phyloP scores from a whole-genome alignment of 2,329 filamentous ascomycete genomes.

The Aspergillus cejpii region DNA sequence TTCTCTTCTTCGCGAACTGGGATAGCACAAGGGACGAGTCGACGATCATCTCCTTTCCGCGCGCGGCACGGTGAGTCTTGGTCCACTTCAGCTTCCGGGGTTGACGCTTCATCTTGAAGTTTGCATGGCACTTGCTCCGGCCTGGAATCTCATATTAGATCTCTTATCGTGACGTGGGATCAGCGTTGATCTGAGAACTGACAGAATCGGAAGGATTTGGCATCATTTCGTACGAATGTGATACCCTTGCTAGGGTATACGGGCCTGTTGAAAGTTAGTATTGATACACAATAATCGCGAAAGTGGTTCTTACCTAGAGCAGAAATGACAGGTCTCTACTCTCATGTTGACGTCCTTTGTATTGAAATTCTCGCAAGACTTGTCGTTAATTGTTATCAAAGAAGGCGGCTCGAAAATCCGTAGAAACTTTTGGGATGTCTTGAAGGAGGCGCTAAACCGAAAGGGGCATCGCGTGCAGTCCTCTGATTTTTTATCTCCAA shows the following conservation, averaged over 20 bases:
- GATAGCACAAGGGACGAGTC: constrained; percentile 68
- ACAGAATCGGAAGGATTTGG: constrained; percentile 55
- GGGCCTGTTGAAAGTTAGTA: constrained; percentile 41
- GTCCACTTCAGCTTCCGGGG: constrained; percentile 96
- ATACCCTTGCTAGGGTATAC: constrained; percentile 61
- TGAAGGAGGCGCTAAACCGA: constrained; percentile 28
- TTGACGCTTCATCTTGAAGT: constrained; percentile 98
- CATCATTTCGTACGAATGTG: constrained; percentile 52
- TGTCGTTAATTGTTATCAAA: constrained; percentile 11
- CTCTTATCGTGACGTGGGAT: background rate
- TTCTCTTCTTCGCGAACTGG: constrained; percentile 84
- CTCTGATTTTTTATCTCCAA: constrained; percentile 32
- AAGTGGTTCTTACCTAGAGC: constrained; percentile 39
- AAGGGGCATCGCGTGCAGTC: constrained; percentile 23
- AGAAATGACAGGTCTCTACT: constrained; percentile 63
- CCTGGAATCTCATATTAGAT: constrained; percentile 31
- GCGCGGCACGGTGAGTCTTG: constrained; percentile 78
- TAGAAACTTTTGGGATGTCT: constrained; percentile 15
- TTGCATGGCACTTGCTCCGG: constrained; percentile 59
- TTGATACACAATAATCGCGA: background rate
- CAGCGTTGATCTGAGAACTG: background rate
- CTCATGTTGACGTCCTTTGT: constrained; percentile 15
- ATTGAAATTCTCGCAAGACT: background rate
- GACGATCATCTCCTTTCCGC: constrained; percentile 84
- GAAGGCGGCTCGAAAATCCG: constrained; percentile 13